Percentiles rank a stretch among this genome's conserved stretches.
Conservation (phyloP, 139 green algal genomes). For the Edaphochlamys debaryana region DNA sequence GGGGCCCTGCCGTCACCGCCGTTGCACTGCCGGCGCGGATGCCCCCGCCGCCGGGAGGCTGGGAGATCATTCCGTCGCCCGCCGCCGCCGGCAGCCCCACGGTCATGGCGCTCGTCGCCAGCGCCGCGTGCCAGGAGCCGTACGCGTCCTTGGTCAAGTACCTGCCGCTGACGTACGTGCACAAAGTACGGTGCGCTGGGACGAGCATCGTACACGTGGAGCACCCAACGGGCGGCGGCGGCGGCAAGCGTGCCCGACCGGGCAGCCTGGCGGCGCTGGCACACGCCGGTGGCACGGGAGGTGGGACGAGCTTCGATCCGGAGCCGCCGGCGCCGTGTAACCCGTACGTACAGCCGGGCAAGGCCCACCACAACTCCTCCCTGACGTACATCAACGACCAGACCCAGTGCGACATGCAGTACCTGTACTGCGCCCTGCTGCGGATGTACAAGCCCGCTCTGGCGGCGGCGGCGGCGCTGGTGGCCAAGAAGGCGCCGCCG, state of each 20-base stretch:
- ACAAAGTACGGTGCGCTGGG: not conserved
- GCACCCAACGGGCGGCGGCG: not conserved
- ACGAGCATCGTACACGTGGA: no score
- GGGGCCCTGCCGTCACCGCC: not conserved
- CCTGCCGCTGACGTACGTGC: conserved; percentile 24
- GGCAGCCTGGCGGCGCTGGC: not conserved
- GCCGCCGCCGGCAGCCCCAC: not conserved
- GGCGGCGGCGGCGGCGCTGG: not conserved
- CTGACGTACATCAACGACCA: conserved; percentile 60
- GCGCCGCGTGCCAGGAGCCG: not conserved
- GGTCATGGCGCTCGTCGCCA: not conserved
- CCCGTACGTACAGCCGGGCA: conserved; percentile 21
- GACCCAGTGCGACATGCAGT: conserved; percentile 72
- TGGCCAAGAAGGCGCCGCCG: not conserved
- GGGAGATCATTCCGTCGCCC: not conserved
- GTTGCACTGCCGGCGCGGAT: not conserved
- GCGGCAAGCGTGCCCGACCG: not conserved
- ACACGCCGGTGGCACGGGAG: not conserved
- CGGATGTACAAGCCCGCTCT: conserved; percentile 61
- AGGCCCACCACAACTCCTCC: conserved; percentile 42
- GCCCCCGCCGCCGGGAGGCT: not conserved
- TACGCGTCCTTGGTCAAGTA: not conserved
- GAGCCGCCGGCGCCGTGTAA: conserved; percentile 23
- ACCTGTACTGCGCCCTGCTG: conserved; percentile 74
- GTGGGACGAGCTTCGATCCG: conserved; percentile 17